phyloP scores from a whole-genome alignment of 208 protist genomes.

The Zelonia costaricensis region DNA sequence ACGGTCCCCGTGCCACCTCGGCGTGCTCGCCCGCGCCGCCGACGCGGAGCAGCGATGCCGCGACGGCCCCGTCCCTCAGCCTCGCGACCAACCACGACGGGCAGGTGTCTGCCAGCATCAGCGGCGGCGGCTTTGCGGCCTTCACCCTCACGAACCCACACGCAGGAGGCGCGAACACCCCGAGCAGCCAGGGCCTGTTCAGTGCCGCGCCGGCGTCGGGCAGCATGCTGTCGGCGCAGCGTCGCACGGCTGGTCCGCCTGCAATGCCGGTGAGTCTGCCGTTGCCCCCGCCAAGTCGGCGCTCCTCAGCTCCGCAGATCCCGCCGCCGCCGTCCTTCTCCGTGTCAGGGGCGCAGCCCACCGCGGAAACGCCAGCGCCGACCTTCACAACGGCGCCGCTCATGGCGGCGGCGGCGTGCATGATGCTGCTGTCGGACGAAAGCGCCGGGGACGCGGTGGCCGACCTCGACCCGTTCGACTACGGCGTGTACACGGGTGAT shows the following conservation, averaged over 20 bases:
- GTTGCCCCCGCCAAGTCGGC: constrained; percentile 2
- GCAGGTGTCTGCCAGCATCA: neutral
- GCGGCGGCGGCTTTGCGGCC: neutral
- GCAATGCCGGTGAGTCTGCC: constrained; percentile 8
- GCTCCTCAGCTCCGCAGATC: neutral
- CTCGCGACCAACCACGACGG: no score
- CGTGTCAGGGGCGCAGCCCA: neutral
- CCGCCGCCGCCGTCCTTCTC: neutral
- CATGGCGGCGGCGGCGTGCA: constrained; percentile 4
- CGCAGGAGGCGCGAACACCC: no score
- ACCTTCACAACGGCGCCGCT: constrained; percentile 2
- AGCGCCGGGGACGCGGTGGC: neutral
- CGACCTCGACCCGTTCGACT: constrained; percentile 7
- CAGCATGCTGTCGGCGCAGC: constrained; percentile 2
- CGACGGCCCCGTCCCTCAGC: no score
- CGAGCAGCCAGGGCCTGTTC: neutral
- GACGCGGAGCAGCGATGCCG: no score
- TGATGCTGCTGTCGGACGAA: neutral
- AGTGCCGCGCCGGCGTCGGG: neutral
- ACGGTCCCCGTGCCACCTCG: constrained; percentile 5
- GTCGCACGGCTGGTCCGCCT: constrained; percentile 1
- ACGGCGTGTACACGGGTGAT: neutral
- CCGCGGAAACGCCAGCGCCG: neutral
- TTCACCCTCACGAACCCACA: no score
- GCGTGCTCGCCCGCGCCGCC: neutral